These are phyloP conservation scores for Jacaranda mimosifolia DNA, from an alignment of 257 asterid genomes.

Conservation along the genomic window DNA sequence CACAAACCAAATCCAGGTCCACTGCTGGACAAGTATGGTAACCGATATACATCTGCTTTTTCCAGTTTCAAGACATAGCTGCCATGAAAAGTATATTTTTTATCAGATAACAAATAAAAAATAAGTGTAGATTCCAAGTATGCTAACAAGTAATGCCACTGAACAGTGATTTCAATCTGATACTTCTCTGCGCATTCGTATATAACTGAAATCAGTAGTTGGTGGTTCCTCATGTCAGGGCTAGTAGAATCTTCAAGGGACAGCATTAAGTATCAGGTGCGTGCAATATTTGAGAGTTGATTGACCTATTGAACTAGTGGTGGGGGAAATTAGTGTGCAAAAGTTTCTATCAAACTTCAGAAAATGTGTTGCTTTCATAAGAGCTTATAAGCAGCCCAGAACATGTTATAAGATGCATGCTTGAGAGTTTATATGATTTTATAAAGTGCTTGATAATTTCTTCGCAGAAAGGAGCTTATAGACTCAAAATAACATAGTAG, in stretches of 20 bases:
- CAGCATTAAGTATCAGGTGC: slow-evolving; percentile 18
- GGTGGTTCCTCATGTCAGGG: background rate
- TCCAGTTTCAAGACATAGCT: slow-evolving; percentile 95
- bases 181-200: background rate
- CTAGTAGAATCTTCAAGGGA: background rate
- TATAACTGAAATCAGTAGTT: background rate
- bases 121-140: background rate
- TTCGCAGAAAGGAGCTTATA: too few relatives aligned
- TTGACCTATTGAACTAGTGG: background rate
- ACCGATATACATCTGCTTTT: slow-evolving; percentile 95
- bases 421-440: too few relatives aligned
- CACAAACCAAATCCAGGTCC: slow-evolving; percentile 96
- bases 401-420: too few relatives aligned
- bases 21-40: slow-evolving; percentile 92
- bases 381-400: background rate
- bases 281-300: background rate
- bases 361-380: slow-evolving; percentile 3
- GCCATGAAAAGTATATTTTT: slow-evolving; percentile 44
- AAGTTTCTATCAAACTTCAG: background rate
- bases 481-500: slow-evolving; percentile 1
- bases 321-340: background rate
- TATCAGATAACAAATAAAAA: slow-evolving; percentile 39
- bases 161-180: slow-evolving; percentile 1
- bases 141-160: slow-evolving; percentile 17
- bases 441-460: too few relatives aligned